These are phyloP conservation scores for Pleurotus eryngii DNA, from an alignment of 768 basidiomycete species.

Conservation along the genomic window DNA sequence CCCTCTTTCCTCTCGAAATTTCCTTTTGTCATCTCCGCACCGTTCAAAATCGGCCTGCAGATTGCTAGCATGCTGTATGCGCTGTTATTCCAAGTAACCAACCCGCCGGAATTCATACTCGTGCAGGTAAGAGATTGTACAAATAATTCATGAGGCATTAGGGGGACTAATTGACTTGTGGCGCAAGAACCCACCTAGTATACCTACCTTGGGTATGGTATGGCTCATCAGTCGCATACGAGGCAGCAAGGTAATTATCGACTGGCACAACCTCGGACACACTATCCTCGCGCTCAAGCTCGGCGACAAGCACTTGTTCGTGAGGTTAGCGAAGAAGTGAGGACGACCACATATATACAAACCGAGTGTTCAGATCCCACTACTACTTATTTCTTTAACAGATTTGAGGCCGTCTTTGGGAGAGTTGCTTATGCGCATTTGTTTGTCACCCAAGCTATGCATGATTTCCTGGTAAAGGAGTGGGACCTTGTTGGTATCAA, in stretches of 20 bases:
- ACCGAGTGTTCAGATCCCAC: neutral
- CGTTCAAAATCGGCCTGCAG: conserved; percentile 78
- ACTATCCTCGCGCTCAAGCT: conserved; percentile 85
- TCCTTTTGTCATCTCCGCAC: conserved; percentile 73
- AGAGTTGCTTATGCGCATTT: conserved; percentile 81
- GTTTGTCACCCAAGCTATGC: conserved; percentile 92
- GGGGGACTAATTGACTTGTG: too few species aligned
- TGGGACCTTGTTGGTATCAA: conserved; percentile 86
- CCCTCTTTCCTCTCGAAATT: conserved; percentile 48
- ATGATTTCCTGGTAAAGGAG: conserved; percentile 57
- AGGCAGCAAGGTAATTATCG: conserved; percentile 87
- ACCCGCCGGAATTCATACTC: conserved; percentile 80
- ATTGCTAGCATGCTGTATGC: conserved; percentile 56
- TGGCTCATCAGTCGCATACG: conserved; percentile 66
- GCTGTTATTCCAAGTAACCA: conserved; percentile 55
- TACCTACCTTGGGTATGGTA: conserved; percentile 87
- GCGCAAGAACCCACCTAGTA: conserved; percentile 89
- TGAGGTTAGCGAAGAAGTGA: conserved; percentile 75
- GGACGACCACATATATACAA: conserved; percentile 7
- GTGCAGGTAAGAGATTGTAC: conserved; percentile 66
- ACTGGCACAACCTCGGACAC: conserved; percentile 99
- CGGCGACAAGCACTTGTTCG: conserved; percentile 65
- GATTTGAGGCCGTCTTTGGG: conserved; percentile 85
- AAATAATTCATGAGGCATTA: too few species aligned
- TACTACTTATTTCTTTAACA: conserved; percentile 25